phyloP scores from a whole-genome alignment of 1,284 basidiomycete genomes.

The Cronartium quercuum region DNA sequence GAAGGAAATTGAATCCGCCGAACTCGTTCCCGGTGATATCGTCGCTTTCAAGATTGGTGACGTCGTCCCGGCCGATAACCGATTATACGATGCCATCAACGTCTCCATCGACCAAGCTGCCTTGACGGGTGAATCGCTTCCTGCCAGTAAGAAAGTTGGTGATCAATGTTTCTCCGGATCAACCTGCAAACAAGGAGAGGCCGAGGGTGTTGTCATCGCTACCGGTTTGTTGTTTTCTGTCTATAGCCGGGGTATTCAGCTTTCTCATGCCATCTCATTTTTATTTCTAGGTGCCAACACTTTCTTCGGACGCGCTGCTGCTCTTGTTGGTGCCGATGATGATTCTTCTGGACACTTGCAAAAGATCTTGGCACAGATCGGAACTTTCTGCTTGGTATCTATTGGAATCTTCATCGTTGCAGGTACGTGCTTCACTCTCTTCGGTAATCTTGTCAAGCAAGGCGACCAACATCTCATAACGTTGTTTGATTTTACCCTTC shows the following conservation, averaged over 20 bases:
- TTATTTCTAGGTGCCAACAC: slow-evolving; percentile 53
- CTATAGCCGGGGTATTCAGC: no score
- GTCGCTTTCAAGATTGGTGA: slow-evolving; percentile 96
- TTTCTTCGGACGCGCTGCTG: slow-evolving; percentile 60
- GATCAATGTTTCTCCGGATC: slow-evolving; percentile 96
- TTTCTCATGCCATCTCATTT: not conserved
- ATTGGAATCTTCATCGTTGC: slow-evolving; percentile 55
- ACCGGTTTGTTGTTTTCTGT: slow-evolving; percentile 57
- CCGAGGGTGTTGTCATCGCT: slow-evolving; percentile 91
- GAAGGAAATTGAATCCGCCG: slow-evolving; percentile 72
- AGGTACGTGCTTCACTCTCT: not conserved
- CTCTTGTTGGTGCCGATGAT: slow-evolving; percentile 89
- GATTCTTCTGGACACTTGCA: slow-evolving; percentile 95
- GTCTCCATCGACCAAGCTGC: slow-evolving; percentile 92
- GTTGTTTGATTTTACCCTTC: slow-evolving; percentile 53
- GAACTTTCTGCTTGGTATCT: slow-evolving; percentile 86
- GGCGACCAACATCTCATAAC: not conserved
- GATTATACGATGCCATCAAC: slow-evolving; percentile 88
- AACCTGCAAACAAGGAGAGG: slow-evolving; percentile 94
- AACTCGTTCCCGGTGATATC: slow-evolving; percentile 87
- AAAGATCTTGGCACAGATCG: slow-evolving; percentile 93
- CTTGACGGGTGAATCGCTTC: slow-evolving; percentile 90
- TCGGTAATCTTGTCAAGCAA: no score
- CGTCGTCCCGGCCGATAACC: slow-evolving; percentile 89
- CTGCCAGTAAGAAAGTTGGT: slow-evolving; percentile 78